These are phyloP conservation scores for Hypoxylon fuscum DNA, from an alignment of 495 filamentous ascomycete genomes.

Conservation along the genomic window DNA sequence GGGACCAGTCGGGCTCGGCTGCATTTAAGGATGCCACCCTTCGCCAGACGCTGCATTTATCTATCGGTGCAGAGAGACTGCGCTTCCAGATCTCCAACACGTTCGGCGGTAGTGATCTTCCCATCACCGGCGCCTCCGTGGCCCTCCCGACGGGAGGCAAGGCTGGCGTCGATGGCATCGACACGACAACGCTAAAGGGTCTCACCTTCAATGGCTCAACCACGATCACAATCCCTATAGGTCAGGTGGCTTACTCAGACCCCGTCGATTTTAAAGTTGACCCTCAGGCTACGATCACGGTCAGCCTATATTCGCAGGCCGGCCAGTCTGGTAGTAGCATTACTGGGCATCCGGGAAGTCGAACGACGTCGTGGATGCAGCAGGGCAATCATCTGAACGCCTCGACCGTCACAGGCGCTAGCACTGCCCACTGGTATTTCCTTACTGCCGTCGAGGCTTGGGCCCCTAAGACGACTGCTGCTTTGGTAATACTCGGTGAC, in stretches of 20 bases:
- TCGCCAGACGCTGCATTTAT: constrained; percentile 71
- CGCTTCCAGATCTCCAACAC: constrained; percentile 74
- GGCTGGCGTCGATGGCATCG: constrained; percentile 63
- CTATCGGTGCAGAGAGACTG: constrained; percentile 62
- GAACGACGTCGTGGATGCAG: constrained; percentile 69
- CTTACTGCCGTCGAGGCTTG: constrained; percentile 68
- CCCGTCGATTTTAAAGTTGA: constrained; percentile 65
- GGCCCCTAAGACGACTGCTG: constrained; percentile 51
- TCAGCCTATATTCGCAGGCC: constrained; percentile 66
- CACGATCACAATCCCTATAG: constrained; percentile 64
- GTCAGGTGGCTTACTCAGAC: constrained; percentile 69
- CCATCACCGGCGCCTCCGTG: constrained; percentile 67
- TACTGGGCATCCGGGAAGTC: constrained; percentile 72
- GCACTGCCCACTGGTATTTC: constrained; percentile 66
- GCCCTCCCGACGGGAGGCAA: constrained; percentile 60
- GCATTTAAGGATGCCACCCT: constrained; percentile 65
- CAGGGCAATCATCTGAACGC: constrained; percentile 63
- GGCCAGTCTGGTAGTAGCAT: constrained; percentile 67
- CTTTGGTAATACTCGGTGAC: constrained; percentile 73
- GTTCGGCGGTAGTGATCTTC: constrained; percentile 68
- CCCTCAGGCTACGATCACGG: constrained; percentile 59
- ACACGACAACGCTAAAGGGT: constrained; percentile 55
- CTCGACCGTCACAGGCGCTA: constrained; percentile 54
- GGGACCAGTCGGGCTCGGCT: constrained; percentile 34
- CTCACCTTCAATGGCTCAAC: constrained; percentile 66